phyloP scores from a whole-genome alignment of 75 land plant species.

The Ceratopteris richardii region DNA sequence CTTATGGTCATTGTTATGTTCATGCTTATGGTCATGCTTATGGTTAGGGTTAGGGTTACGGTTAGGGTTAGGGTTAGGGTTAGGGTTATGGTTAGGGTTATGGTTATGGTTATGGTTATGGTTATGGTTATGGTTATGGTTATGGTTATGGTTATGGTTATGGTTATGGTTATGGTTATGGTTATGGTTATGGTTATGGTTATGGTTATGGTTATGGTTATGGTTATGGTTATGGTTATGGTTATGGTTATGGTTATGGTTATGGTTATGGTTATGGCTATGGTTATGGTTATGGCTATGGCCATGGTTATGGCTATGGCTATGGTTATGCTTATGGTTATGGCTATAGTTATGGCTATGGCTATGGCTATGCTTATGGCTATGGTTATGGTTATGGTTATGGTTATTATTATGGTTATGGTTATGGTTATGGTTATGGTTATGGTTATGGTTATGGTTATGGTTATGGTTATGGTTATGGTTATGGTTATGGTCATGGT shows the following conservation, averaged over 20 bases:
- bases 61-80: slow-evolving; percentile 1
- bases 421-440: background rate
- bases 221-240: background rate
- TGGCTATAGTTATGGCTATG: no score
- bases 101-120: background rate
- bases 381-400: no score
- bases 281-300: no score
- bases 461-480: background rate
- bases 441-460: background rate
- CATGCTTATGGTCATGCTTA: no score
- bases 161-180: background rate
- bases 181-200: background rate
- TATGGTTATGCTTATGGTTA: no score
- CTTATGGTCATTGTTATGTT: no score
- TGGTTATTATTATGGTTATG: background rate
- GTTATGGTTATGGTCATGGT: no score
- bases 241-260: background rate
- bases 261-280: no score
- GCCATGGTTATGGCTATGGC: no score
- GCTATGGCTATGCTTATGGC: no score
- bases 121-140: background rate
- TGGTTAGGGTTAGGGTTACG: background rate
- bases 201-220: background rate
- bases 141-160: background rate
- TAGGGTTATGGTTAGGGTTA: no score